Evolutionary conservation across 805 yeast species (phyloP), one percentile per base, ranked within the genome.

Genomic region (Grigorovia humatica): DNA sequence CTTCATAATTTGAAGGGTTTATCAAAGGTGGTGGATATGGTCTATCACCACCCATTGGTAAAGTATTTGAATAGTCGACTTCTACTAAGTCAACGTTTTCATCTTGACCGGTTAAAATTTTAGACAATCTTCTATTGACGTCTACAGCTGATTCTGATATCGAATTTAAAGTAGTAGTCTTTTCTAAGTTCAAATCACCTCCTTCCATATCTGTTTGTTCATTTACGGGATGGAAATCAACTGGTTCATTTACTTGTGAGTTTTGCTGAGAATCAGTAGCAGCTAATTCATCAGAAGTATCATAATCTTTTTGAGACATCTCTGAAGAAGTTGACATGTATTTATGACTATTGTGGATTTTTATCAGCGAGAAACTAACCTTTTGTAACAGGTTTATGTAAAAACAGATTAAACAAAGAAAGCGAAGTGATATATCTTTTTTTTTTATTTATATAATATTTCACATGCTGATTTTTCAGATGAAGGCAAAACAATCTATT

Each of bases 41-140:
- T 64, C 83, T 76, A 35, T 74, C 80, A 9, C 78, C 81, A 44
- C 93, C 93, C 89, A 85, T 85, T 30, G 70, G 65, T 17, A 81
- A 81, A 23, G 48, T 49, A 32, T 50, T 44, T 17, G 55, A 49
- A 43, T 52, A 52, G 27, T 53, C 53, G 3, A 48, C 51, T 1
- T n/a, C 53, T 4, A 40, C 47, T 30, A 49, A 51, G 18, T 55
- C 59, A 13, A 50, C 55, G 4, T 50, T 55, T 42, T 51, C 49
- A 23, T 47, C 49, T 19, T 48, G 43, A 23, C 54, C 55, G 1
- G 59, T 51, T 12, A 57, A 44, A 11, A 59, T 54, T 20, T 54
- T 52, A 7, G 61, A 54, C 17, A 58, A 30, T 40, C 46, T 51
- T 48, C 60, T 58, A 27, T 51, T 55, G 8, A 44, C 41, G 9